Percentiles rank a stretch among this genome's conserved stretches.
Conservation (phyloP, 2,329 filamentous ascomycete genomes). For the Talaromyces rugulosus region DNA sequence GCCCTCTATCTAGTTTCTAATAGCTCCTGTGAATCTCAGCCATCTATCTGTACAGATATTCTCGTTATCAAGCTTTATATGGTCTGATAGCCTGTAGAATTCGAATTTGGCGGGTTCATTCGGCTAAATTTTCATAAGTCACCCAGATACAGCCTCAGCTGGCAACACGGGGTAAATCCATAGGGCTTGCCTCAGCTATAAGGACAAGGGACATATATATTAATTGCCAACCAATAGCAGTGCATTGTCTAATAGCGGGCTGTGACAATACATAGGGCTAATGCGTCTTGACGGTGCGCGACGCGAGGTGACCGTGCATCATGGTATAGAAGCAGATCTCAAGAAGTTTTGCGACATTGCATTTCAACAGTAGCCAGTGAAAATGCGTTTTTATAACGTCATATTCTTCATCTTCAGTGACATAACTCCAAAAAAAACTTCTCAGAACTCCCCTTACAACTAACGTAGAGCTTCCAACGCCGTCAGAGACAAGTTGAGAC, state of each 20-base stretch:
- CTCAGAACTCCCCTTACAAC: not conserved
- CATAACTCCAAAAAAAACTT: not conserved
- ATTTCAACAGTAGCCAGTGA: not conserved
- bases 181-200: not conserved
- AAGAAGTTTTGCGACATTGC: not conserved
- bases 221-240: not conserved
- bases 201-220: not conserved
- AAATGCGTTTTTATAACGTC: not conserved
- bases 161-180: not conserved
- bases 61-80: too few relatives aligned
- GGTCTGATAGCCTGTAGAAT: not conserved
- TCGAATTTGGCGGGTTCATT: not conserved
- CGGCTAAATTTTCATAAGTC: not conserved
- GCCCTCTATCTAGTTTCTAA: not conserved
- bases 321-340: not conserved
- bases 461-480: not conserved
- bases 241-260: not conserved
- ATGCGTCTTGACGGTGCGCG: not conserved
- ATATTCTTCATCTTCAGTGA: not conserved
- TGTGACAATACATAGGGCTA: not conserved
- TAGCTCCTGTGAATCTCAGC: not conserved
- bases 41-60: not conserved
- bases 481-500: not conserved
- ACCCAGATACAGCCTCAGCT: not conserved
- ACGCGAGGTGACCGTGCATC: not conserved